Evolutionary conservation across 75 land plant species (phyloP).

Genomic region (Pseudotsuga menziesii): DNA sequence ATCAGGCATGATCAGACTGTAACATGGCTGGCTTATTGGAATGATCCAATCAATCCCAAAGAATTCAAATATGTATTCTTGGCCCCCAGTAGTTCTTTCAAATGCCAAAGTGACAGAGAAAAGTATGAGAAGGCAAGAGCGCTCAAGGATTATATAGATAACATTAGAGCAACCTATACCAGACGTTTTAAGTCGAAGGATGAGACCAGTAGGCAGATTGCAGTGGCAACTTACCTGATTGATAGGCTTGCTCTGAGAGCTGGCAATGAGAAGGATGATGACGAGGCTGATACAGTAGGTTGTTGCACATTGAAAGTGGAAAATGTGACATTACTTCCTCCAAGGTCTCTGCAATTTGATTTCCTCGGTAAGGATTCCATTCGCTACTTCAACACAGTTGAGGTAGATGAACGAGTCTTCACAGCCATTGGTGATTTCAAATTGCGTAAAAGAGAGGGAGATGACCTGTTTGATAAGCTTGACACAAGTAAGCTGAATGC

Average conservation of each 20-base stretch:
- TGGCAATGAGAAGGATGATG: conserved; percentile 99
- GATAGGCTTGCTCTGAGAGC: conserved; percentile 96
- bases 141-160: conserved; percentile 75
- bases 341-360: conserved; percentile 75
- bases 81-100: conserved; percentile 85
- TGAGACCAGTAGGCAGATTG: conserved; percentile 65
- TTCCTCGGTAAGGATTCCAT: conserved; percentile 98
- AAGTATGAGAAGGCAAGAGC: conserved; percentile 92
- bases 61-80: conserved; percentile 94
- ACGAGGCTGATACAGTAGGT: conserved; percentile 99
- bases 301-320: conserved; percentile 97
- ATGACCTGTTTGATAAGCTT: conserved; percentile 84
- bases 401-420: conserved; percentile 77
- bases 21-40: conserved; percentile 98
- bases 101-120: conserved; percentile 96
- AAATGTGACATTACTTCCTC: conserved; percentile 67
- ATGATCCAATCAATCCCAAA: conserved; percentile 88
- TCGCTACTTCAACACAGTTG: conserved; percentile 75
- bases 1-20: conserved; percentile 87
- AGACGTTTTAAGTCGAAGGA: conserved; percentile 63
- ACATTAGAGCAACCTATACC: conserved; percentile 74
- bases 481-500: conserved; percentile 92
- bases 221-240: conserved; percentile 95
- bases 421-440: conserved; percentile 73
- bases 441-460: conserved; percentile 54